Evolutionary conservation across 257 asterid genomes (phyloP).

Genomic region (Knoxia roxburghii): DNA sequence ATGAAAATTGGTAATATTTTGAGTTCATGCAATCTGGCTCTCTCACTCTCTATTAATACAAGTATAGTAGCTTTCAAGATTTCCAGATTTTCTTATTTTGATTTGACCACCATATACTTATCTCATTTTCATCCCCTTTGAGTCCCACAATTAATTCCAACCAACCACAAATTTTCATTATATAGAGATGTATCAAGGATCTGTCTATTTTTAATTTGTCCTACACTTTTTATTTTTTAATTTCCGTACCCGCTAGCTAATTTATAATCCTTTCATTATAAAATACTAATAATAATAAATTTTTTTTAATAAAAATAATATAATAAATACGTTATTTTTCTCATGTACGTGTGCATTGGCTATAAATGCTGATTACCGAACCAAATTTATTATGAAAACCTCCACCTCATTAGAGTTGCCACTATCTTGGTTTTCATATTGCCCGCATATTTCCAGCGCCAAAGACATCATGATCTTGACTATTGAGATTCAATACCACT

Average conservation of each 20-base stretch:
- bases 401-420: constrained; percentile 26
- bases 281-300: too few species aligned
- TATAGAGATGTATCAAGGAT: too few species aligned
- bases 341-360: background rate
- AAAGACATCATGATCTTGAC: constrained; percentile 14
- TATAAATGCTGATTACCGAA: constrained; percentile 16
- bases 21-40: background rate
- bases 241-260: too few species aligned
- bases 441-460: background rate
- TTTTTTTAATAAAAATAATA: too few species aligned
- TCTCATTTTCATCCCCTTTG: background rate
- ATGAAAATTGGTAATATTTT: too few species aligned
- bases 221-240: too few species aligned
- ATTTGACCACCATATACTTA: background rate
- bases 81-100: background rate
- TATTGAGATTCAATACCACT: background rate
- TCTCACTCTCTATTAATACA: constrained; percentile 1
- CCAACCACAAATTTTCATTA: too few species aligned
- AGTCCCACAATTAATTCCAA: constrained; percentile 12
- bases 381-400: constrained; percentile 30
- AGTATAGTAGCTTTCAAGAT: constrained; percentile 1
- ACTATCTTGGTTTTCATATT: constrained; percentile 11
- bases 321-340: too few species aligned
- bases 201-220: too few species aligned
- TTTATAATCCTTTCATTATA: too few species aligned